A percentile compares a stretch with the other conserved stretches of the same genome.
Evolutionary conservation across 2,329 filamentous ascomycete genomes (phyloP).

Genomic region (Myriosclerotinia scirpicola): DNA sequence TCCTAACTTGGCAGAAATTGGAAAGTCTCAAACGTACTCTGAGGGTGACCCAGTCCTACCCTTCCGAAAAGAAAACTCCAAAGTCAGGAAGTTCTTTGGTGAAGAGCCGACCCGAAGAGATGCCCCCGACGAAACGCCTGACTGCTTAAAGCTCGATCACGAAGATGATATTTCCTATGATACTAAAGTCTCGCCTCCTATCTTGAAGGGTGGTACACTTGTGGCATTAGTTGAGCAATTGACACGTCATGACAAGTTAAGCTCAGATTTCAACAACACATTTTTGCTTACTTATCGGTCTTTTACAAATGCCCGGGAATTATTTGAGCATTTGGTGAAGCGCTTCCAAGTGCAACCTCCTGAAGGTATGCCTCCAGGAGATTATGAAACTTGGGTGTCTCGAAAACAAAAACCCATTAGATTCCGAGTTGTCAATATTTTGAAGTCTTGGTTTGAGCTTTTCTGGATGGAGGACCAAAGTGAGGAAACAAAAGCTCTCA

Average conservation of each 20-base stretch:
- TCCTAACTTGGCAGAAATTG: conserved; percentile 35
- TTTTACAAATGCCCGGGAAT: conserved; percentile 84
- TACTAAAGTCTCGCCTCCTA: conserved; percentile 69
- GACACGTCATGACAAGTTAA: conserved; percentile 91
- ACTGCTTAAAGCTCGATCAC: conserved; percentile 81
- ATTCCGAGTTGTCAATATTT: conserved; percentile 93
- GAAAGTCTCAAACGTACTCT: conserved; percentile 59
- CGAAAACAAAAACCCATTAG: conserved; percentile 94
- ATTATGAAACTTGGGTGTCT: conserved; percentile 87
- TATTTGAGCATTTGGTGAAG: conserved; percentile 90
- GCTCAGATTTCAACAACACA: conserved; percentile 94
- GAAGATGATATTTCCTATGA: conserved; percentile 91
- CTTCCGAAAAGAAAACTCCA: conserved; percentile 60
- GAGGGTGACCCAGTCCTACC: conserved; percentile 52
- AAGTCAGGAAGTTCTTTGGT: conserved; percentile 65
- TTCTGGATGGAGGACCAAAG: conserved; percentile 98
- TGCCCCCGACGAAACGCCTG: conserved; percentile 71
- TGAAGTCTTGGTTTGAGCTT: conserved; percentile 97
- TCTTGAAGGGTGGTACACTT: conserved; percentile 85
- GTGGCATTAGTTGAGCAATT: conserved; percentile 90
- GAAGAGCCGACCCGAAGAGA: conserved; percentile 52
- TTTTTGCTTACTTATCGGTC: conserved; percentile 96
- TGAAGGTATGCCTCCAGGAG: conserved; percentile 69
- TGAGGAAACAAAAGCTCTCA: conserved; percentile 78
- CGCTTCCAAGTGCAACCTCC: conserved; percentile 92